Conservation (phyloP, 1,139 yeast species). For the Saccharomyces hybrid region DNA sequence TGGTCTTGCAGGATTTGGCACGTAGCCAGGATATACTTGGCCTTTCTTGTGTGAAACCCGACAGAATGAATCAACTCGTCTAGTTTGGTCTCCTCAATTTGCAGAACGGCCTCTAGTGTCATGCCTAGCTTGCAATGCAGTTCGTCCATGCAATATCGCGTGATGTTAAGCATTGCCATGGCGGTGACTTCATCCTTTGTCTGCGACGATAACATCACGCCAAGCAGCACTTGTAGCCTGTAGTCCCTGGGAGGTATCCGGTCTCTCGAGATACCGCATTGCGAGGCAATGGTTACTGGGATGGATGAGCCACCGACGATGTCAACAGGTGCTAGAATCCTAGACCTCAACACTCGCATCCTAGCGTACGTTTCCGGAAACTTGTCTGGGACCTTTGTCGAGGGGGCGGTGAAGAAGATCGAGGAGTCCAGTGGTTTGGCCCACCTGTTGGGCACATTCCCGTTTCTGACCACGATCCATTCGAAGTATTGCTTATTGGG, state of each 20-base stretch:
- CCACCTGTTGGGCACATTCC: constrained; percentile 23
- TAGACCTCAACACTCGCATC: constrained; percentile 57
- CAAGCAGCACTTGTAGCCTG: constrained; percentile 67
- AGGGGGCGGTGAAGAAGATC: constrained; percentile 2
- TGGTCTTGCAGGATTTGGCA: constrained; percentile 45
- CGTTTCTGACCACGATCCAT: constrained; percentile 20
- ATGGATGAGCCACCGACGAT: constrained; percentile 79
- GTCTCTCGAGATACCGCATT: constrained; percentile 19
- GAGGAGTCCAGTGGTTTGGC: constrained; percentile 13
- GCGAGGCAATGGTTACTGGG: constrained; percentile 41
- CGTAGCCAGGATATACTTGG: constrained; percentile 58
- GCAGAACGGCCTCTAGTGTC: constrained; percentile 39
- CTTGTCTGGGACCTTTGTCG: constrained; percentile 35
- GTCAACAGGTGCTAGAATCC: constrained; percentile 74
- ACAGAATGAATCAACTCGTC: constrained; percentile 70
- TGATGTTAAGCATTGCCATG: constrained; percentile 59
- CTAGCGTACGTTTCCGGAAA: constrained; percentile 53
- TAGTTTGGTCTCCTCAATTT: constrained; percentile 48
- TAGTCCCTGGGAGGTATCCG: constrained; percentile 39
- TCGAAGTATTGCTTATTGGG: constrained; percentile 23
- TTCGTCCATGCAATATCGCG: constrained; percentile 38
- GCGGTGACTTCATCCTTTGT: constrained; percentile 85
- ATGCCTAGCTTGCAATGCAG: constrained; percentile 35
- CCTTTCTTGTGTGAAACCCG: constrained; percentile 81
- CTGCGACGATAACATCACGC: constrained; percentile 84